Base-by-base conservation (phyloP, 169 alveolate genomes). In the Cryptosporidium canis region DNA sequence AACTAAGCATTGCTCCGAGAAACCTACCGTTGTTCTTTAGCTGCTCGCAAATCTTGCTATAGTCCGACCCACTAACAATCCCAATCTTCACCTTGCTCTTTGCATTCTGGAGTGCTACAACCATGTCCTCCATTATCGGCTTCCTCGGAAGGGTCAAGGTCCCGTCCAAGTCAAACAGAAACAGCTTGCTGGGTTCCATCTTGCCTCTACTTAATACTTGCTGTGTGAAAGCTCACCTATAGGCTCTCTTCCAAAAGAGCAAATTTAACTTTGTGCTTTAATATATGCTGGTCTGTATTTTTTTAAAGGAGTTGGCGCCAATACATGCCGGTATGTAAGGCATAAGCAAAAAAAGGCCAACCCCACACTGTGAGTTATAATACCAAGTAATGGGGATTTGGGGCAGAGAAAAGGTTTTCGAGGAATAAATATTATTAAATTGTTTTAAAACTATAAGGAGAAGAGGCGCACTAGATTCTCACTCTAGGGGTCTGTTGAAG, bases 81-180 rank as follows among this genome's bases (percentile, higher is more conserved):
- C 95, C 98, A 2, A 96, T 90, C 33, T 83, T 83, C 44, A 91
- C 83, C n/a, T 85, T 92, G 39, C 63, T n/a, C n/a, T 91, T 82
- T 12, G 91, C 91, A 58, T 91, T 83, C n/a, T 64, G 53, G 2
- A 95, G 66, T 58, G 92, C 83, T 5, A 91, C 94, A 18, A 93
- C 71, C 97, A 96, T 94, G 7, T 91, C 85, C 39, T 90, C 84
- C 64, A 92, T 92, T 7, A 95, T 93, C 41, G 66, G 64, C 85
- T 91, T 85, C 70, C 98, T 90, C 0, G 98, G 90, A 18, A 92
- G 91, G 18, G 99, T 95, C 16, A 96, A 87, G 27, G 99, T 96
- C 43, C 97, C 97, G 92, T 96, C 99, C n/a, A 96, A 93, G 67
- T 96, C 99, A 90, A 96, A 96, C 65, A 93, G 51, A 37, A 85